Conservation (phyloP, 2,329 filamentous ascomycete species). For the Chaetomiaceae sp. region DNA sequence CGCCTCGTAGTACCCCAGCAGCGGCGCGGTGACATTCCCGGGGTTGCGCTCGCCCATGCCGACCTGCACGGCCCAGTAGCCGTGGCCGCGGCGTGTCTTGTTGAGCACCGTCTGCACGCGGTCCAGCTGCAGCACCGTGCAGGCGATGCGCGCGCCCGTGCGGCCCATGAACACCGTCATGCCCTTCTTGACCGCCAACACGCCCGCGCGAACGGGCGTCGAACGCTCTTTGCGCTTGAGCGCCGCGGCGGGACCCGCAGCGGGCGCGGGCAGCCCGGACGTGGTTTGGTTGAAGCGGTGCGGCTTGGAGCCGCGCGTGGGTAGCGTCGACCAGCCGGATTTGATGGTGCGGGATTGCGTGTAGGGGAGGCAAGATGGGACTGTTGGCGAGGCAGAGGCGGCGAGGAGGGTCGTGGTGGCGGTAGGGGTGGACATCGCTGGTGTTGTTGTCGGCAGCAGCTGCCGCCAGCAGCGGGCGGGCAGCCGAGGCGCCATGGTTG, state of each 20-base stretch:
- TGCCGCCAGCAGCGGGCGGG: constrained; percentile 30
- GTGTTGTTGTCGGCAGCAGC: constrained; percentile 7
- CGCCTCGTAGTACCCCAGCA: constrained; percentile 81
- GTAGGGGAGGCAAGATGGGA: constrained; percentile 22
- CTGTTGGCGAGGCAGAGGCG: constrained; percentile 24
- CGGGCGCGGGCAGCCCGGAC: constrained; percentile 50
- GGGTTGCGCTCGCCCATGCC: constrained; percentile 70
- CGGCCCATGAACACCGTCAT: constrained; percentile 89
- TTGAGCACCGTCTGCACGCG: constrained; percentile 81
- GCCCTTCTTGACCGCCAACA: constrained; percentile 84
- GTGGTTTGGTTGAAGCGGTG: constrained; percentile 55
- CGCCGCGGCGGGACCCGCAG: constrained; percentile 54
- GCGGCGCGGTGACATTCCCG: constrained; percentile 70
- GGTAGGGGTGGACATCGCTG: neutral
- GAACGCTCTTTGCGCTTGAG: constrained; percentile 53
- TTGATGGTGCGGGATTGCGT: constrained; percentile 43
- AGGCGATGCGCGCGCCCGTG: constrained; percentile 70
- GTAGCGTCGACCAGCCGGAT: constrained; percentile 54
- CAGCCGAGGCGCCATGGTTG: constrained; percentile 30
- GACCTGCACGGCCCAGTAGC: constrained; percentile 91
- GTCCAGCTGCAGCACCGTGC: constrained; percentile 91
- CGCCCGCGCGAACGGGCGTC: constrained; percentile 66
- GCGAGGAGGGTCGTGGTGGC: constrained; percentile 12
- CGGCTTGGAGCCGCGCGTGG: constrained; percentile 41
- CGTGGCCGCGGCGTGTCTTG: constrained; percentile 74